These are phyloP conservation scores for Straminergon stramineum DNA, from an alignment of 225 moss, liverwort and hornwort species.

Conservation along the genomic window DNA sequence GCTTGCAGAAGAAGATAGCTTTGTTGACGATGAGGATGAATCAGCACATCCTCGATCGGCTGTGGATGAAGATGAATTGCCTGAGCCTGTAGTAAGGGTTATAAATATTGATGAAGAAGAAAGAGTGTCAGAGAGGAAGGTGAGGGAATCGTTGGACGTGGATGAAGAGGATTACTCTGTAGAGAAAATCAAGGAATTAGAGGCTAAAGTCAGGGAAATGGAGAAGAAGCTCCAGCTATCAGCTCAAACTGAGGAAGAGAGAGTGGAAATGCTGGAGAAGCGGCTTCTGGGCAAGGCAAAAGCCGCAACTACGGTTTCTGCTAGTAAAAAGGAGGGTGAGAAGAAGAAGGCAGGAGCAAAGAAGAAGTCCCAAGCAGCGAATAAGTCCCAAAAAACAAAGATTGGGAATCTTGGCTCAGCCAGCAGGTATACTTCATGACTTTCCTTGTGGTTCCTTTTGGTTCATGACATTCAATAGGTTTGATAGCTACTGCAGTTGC, in stretches of 20 bases:
- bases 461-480: neutral
- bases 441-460: neutral
- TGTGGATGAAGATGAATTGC: neutral
- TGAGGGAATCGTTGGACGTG: neutral
- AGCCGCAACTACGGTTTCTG: neutral
- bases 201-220: slow-evolving; percentile 63
- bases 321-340: neutral
- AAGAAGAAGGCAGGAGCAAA: slow-evolving; percentile 12
- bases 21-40: neutral
- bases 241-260: slow-evolving; percentile 24
- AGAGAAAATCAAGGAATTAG: slow-evolving; percentile 56
- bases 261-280: slow-evolving; percentile 47
- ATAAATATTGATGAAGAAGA: neutral
- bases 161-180: slow-evolving; percentile 15
- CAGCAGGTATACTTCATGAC: slow-evolving; percentile 24
- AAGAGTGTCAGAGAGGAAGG: neutral
- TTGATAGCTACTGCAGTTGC: neutral
- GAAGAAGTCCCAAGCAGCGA: slow-evolving; percentile 5
- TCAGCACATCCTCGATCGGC: neutral
- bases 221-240: slow-evolving; percentile 30
- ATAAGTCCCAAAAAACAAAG: slow-evolving; percentile 10
- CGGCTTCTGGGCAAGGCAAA: slow-evolving; percentile 55
- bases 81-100: neutral
- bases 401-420: slow-evolving; percentile 35
- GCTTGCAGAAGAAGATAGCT: slow-evolving; percentile 26